phyloP scores from a whole-genome alignment of 1,284 basidiomycete species.

The Naganishia albida region DNA sequence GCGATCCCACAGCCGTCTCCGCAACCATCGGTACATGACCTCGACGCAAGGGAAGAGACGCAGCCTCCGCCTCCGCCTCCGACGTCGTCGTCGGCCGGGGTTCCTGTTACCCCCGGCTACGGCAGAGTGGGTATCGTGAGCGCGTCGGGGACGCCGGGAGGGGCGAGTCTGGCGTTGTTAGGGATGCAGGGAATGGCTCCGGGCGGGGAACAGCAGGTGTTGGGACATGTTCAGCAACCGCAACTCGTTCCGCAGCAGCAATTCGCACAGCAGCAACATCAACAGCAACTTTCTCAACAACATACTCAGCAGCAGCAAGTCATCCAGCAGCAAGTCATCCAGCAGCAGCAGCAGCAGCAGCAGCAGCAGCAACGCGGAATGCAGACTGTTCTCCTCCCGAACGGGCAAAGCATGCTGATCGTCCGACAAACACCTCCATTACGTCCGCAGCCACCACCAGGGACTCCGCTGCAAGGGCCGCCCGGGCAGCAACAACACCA shows the following conservation, averaged over 20 bases:
- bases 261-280: not conserved
- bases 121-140: no score
- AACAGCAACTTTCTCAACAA: not conserved
- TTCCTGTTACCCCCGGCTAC: no score
- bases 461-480: no score
- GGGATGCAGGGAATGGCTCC: conserved; percentile 19
- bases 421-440: conserved; percentile 5
- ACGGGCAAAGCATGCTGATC: conserved; percentile 20
- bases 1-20: not conserved
- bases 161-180: conserved; percentile 19
- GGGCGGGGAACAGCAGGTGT: not conserved
- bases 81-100: no score
- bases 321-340: not conserved
- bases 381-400: conserved; percentile 15
- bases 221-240: not conserved
- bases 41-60: no score
- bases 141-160: not conserved
- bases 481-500: no score
- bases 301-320: not conserved
- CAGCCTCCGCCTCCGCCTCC: no score
- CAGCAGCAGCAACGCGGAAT: not conserved
- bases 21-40: no score
- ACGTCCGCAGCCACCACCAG: not conserved
- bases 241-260: not conserved
- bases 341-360: not conserved